Percentiles rank a stretch among this genome's conserved stretches.
phyloP scores from a whole-genome alignment of 768 basidiomycete species.

The Steccherinum ochraceum region DNA sequence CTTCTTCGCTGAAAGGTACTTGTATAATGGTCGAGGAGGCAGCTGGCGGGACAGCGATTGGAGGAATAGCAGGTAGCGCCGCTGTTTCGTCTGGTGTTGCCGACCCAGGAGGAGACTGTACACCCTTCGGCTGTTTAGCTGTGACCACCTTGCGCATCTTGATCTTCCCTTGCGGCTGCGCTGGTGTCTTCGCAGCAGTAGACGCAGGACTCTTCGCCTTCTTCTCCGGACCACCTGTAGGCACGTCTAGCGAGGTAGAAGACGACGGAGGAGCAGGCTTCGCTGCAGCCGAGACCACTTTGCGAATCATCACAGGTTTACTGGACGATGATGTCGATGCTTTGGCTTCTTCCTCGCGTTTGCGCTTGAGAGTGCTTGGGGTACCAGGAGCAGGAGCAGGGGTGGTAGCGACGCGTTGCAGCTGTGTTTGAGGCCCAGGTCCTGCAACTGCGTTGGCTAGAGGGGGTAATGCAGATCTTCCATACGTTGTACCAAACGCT shows the following conservation, averaged over 20 bases:
- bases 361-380: constrained; percentile 24
- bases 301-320: constrained; percentile 27
- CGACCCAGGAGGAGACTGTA: background rate
- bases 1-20: too few relatives aligned
- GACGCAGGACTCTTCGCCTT: constrained; percentile 3
- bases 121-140: constrained; percentile 22
- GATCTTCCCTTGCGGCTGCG: constrained; percentile 22
- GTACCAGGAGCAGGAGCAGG: background rate
- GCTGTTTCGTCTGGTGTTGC: too few relatives aligned
- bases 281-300: constrained; percentile 31
- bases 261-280: constrained; percentile 8
- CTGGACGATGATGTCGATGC: constrained; percentile 16
- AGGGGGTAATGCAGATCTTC: background rate
- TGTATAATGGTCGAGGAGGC: too few relatives aligned
- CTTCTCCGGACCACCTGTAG: background rate
- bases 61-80: background rate
- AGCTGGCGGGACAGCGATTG: background rate
- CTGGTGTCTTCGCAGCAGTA: background rate
- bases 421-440: constrained; percentile 7
- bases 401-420: constrained; percentile 1
- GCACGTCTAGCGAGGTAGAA: too few relatives aligned
- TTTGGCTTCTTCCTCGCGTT: constrained; percentile 21
- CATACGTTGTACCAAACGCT: constrained; percentile 1
- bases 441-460: constrained; percentile 5
- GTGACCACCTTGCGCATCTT: constrained; percentile 34